Evolutionary conservation across 495 filamentous ascomycete species (phyloP).

Genomic region (Sporormia fimetaria): DNA sequence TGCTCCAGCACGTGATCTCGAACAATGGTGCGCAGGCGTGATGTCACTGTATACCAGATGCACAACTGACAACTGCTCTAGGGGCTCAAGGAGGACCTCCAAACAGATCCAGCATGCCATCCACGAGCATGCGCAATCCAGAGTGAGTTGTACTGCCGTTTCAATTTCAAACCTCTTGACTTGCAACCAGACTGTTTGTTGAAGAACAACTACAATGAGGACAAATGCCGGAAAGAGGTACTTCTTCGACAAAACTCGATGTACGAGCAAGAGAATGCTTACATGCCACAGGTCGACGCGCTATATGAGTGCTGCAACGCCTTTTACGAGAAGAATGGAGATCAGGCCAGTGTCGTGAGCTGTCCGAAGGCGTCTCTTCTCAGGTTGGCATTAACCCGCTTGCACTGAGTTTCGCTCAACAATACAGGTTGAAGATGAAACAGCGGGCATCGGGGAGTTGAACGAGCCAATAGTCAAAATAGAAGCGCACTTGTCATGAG

Average conservation of each 20-base stretch:
- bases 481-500: conserved; percentile 5
- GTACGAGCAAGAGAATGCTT: background rate
- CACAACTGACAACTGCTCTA: conserved; percentile 6
- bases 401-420: background rate
- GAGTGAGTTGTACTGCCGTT: conserved; percentile 39
- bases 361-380: conserved; percentile 77
- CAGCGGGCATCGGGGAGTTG: conserved; percentile 49
- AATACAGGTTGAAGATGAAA: conserved; percentile 66
- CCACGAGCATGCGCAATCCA: conserved; percentile 87
- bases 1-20: conserved; percentile 23
- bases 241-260: background rate
- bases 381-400: conserved; percentile 24
- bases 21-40: conserved; percentile 4
- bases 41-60: conserved; percentile 4
- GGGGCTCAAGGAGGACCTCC: conserved; percentile 55
- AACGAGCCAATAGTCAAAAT: background rate
- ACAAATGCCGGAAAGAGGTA: conserved; percentile 54
- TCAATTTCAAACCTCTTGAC: conserved; percentile 10
- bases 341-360: conserved; percentile 62
- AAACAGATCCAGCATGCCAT: conserved; percentile 72
- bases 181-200: conserved; percentile 56
- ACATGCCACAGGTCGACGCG: conserved; percentile 56
- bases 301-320: conserved; percentile 88
- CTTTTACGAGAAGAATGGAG: conserved; percentile 75
- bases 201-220: conserved; percentile 79